These are phyloP conservation scores for Leccinum insigne DNA, from an alignment of 1,284 basidiomycete species.

Conservation along the genomic window DNA sequence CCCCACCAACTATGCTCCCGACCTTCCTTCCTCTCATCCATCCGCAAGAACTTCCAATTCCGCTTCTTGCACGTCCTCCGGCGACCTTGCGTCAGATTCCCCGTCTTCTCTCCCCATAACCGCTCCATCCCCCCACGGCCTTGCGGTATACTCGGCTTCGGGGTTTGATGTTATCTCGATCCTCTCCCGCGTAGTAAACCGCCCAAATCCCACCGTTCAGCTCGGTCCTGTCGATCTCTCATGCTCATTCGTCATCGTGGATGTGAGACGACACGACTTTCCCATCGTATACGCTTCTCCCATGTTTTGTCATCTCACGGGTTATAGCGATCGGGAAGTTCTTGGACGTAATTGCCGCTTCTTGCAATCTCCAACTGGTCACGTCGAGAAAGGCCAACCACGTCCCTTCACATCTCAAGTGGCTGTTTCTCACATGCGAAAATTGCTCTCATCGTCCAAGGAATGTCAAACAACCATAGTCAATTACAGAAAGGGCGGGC, in stretches of 20 bases:
- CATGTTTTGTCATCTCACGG: slow-evolving; percentile 79
- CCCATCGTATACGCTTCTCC: slow-evolving; percentile 91
- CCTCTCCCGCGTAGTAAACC: slow-evolving; percentile 72
- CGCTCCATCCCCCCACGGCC: slow-evolving; percentile 33
- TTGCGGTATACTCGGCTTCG: slow-evolving; percentile 81
- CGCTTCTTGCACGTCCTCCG: slow-evolving; percentile 11
- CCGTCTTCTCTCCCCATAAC: slow-evolving; percentile 3
- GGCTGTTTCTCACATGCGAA: slow-evolving; percentile 70
- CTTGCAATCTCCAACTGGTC: slow-evolving; percentile 75
- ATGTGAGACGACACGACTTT: slow-evolving; percentile 75
- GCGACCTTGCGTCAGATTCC: slow-evolving; percentile 6
- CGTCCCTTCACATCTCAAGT: slow-evolving; percentile 69
- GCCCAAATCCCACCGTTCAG: slow-evolving; percentile 74
- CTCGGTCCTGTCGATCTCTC: slow-evolving; percentile 93
- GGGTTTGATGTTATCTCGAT: slow-evolving; percentile 91
- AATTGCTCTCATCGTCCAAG: slow-evolving; percentile 68
- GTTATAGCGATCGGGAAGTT: slow-evolving; percentile 78
- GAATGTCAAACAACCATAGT: slow-evolving; percentile 88
- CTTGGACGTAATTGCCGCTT: slow-evolving; percentile 92
- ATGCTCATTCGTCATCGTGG: slow-evolving; percentile 88
- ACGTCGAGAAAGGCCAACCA: slow-evolving; percentile 61
- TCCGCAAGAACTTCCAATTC: slow-evolving; percentile 1
- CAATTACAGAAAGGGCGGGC: slow-evolving; percentile 87
- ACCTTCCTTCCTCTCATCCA: neutral
- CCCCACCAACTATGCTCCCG: slow-evolving; percentile 4